These are phyloP conservation scores for Blastomyces gilchristii DNA, from an alignment of 2,329 filamentous ascomycete species.

Conservation along the genomic window DNA sequence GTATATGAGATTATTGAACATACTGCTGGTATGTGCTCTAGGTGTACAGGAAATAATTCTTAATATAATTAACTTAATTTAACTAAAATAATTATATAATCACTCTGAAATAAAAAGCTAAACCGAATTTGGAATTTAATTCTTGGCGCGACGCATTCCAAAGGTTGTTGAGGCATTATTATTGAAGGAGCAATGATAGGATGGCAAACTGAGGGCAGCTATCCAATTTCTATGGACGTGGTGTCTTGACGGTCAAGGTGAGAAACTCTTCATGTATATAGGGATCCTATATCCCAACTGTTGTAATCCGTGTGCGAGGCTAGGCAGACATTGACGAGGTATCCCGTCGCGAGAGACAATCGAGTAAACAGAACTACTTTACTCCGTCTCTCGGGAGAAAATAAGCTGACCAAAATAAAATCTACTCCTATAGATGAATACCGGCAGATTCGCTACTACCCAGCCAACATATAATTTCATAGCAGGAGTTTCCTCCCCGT, in stretches of 20 bases:
- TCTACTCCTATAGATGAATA: slow-evolving; percentile 24
- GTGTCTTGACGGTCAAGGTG: background rate
- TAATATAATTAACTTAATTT: too few relatives aligned
- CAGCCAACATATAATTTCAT: slow-evolving; percentile 53
- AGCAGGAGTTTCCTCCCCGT: slow-evolving; percentile 42
- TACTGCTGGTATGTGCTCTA: too few relatives aligned
- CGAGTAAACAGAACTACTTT: background rate
- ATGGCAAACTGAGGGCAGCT: slow-evolving; percentile 1
- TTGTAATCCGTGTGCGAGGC: background rate
- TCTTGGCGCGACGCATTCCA: background rate
- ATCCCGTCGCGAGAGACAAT: background rate
- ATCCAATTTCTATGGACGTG: background rate
- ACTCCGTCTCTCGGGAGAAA: background rate
- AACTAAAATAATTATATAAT: background rate
- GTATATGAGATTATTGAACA: too few relatives aligned
- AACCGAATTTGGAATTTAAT: background rate
- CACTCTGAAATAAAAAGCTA: background rate
- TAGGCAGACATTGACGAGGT: background rate
- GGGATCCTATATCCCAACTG: background rate
- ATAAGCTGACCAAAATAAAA: background rate
- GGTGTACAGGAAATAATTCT: too few relatives aligned
- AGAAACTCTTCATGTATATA: background rate
- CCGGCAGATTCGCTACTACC: slow-evolving; percentile 33
- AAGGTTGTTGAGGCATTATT: too few relatives aligned
- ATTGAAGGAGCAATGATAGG: background rate